Evolutionary conservation across 805 yeast species (phyloP), one percentile per base, ranked within the genome.

Genomic region (Starmerella stellata): DNA sequence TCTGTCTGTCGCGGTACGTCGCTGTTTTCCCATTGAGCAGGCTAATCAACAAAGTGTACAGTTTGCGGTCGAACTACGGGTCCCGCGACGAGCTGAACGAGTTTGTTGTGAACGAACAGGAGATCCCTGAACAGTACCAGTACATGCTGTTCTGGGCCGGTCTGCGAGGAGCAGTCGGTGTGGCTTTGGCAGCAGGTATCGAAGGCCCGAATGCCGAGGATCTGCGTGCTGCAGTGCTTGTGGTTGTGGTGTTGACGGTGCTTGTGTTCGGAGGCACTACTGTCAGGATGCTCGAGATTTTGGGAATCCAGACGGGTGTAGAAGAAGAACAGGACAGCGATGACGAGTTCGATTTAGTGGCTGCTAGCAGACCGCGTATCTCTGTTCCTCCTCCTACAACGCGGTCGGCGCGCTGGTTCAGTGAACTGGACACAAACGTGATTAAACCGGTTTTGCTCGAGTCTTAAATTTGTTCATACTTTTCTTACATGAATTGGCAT

Each of bases 101-200:
- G 51, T 29, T 29, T 13, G 32, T 29, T 15, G 32, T 29, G 11
- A 19, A 32, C 35, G 35, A 19, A 15, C 35, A 43, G 21, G 96
- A 87, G 60, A 83, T 90, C 44, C 90, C 94, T 20, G 87, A 81
- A 52, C 81, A 78, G 44, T 90, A 90, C 58, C 98, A 90, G 61
- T 82, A 83, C 80, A 90, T 90, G 98, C 82, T 87, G 37, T 90
- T 90, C 57, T 90, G 99, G 99, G 98, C 98, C 2, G 99, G 99
- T 3, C 65, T 90, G 40, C 69, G 99, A 54, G 99, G 99, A 43
- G 99, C 99, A 1, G 99, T 90, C 27, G 99, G 99, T 47, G 99
- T 90, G 4, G 99, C 98, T 0, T 68, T 90, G 52, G 98, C 98
- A 0, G 82, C 92, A 74, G 98, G 98, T 13, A 63, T 90, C 30